Evolutionary conservation across 1,139 yeast genomes (phyloP).

Genomic region (Candida buenavistaensis): DNA sequence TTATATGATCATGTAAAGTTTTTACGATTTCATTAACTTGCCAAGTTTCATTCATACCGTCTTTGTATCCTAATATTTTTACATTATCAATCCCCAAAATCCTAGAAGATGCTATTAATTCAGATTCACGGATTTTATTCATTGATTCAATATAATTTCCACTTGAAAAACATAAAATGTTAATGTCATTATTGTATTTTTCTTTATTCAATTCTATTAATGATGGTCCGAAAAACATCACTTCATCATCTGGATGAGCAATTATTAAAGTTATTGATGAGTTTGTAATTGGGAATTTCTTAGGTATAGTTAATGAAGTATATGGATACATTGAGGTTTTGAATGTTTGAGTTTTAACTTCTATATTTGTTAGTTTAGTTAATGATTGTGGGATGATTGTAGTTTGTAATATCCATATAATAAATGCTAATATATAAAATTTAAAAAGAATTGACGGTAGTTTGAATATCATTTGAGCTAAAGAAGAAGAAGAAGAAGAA

Average conservation of each 20-base stretch:
- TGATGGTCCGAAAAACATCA: constrained; percentile 94
- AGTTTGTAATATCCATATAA: constrained; percentile 40
- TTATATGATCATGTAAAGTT: constrained; percentile 19
- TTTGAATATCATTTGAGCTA: constrained; percentile 15
- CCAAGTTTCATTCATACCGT: constrained; percentile 79
- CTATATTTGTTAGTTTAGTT: constrained; percentile 28
- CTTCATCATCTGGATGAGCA: constrained; percentile 98
- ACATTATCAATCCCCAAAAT: constrained; percentile 59
- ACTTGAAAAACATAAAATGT: constrained; percentile 69
- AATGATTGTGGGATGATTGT: constrained; percentile 42
- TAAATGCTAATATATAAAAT: constrained; percentile 23
- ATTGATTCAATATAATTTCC: constrained; percentile 70
- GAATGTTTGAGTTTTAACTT: constrained; percentile 28
- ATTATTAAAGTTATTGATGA: constrained; percentile 56
- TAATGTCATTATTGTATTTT: constrained; percentile 50
- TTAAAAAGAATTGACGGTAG: constrained; percentile 20
- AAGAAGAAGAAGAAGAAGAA: constrained; percentile 1
- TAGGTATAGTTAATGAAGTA: constrained; percentile 37
- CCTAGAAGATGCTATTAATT: constrained; percentile 57
- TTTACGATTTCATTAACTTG: constrained; percentile 41
- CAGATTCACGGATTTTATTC: constrained; percentile 62
- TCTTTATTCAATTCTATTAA: constrained; percentile 53
- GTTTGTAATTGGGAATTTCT: constrained; percentile 34
- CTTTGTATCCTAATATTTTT: constrained; percentile 56
- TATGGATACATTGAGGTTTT: constrained; percentile 31